phyloP scores from a whole-genome alignment of 805 yeast genomes.

The Wickerhamiella sorbophila region DNA sequence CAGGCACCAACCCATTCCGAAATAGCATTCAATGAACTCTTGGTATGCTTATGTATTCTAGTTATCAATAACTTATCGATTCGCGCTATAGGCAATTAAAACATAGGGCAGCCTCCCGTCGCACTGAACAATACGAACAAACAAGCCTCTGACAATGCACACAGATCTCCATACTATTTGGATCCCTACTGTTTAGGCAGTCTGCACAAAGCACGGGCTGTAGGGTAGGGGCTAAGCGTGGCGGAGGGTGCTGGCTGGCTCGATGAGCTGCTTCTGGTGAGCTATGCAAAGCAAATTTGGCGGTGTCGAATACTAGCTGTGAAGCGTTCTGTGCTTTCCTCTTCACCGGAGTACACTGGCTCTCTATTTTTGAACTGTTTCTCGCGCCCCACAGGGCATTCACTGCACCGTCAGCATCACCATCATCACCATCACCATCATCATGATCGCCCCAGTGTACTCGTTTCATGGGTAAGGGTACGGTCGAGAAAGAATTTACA shows the following conservation, averaged over 20 bases:
- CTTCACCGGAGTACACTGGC: neutral
- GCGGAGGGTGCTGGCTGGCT: too few species aligned
- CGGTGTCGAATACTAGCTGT: neutral
- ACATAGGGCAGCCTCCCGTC: conserved; percentile 9
- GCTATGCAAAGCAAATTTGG: neutral
- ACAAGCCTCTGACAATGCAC: conserved; percentile 7
- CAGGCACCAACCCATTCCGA: conserved; percentile 24
- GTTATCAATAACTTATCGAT: neutral
- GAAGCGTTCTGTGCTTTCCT: neutral
- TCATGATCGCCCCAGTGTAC: neutral
- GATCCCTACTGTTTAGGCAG: conserved; percentile 2
- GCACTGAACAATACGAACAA: conserved; percentile 15
- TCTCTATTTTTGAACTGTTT: too few species aligned
- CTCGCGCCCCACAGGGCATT: too few species aligned
- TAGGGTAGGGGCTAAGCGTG: too few species aligned
- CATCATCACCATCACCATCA: neutral
- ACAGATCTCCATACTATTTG: conserved; percentile 10
- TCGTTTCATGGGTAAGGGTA: neutral
- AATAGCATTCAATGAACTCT: neutral
- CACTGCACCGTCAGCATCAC: neutral
- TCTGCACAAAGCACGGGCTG: neutral
- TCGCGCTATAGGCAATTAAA: conserved; percentile 9
- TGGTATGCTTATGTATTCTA: neutral
- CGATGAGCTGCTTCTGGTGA: neutral
- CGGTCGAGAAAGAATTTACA: neutral